Evolutionary conservation across 73 alveolate species (phyloP), one percentile per base, ranked within the genome.

Genomic region (Urostyla sp.): DNA sequence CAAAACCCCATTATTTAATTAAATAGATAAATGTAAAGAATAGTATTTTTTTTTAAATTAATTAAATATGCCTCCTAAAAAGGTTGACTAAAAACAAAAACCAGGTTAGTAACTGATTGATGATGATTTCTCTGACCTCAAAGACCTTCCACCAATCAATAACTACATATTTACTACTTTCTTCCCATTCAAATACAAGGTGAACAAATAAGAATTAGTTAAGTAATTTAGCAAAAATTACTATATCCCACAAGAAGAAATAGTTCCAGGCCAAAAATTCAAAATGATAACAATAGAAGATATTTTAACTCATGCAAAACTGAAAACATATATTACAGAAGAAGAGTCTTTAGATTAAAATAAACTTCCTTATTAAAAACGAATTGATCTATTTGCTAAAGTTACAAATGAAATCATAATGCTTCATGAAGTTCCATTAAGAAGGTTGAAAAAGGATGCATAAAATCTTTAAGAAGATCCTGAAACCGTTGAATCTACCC

Each of bases 61-160:
- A n/a, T n/a, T 27, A 45, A 45, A 72, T 5, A 73, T 73, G 86
- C 86, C 86, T 31, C 88, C 80, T 43, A 76, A 76, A 58, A 81
- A 81, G 31, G 67, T 63, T 1, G 69, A 32, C 60, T 38, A 15
- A 21, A 45, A 16, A 11, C 20, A 43, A 48, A 45, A 45, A 18
- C 52, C 80, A 40, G 80, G 80, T 37, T 34, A 45, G 20, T 24
- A 43, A 37, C 43, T 66, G 30, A 27, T 54, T 0, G 91, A 87
- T 50, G 94, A 87, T 63, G 94, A 87, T 67, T 77, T 35, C 46
- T 15, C 84, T 11, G 94, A 87, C 72, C 74, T 79, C 24, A 36
- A 86, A 7, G 72, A 90, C 43, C 75, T 87, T 26, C 95, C 95
- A 8, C 72, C 79, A 1, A 43, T 86, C 55, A 87, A 87, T 32